Conservation (phyloP, 768 basidiomycete genomes). For the Exidia glandulosa region DNA sequence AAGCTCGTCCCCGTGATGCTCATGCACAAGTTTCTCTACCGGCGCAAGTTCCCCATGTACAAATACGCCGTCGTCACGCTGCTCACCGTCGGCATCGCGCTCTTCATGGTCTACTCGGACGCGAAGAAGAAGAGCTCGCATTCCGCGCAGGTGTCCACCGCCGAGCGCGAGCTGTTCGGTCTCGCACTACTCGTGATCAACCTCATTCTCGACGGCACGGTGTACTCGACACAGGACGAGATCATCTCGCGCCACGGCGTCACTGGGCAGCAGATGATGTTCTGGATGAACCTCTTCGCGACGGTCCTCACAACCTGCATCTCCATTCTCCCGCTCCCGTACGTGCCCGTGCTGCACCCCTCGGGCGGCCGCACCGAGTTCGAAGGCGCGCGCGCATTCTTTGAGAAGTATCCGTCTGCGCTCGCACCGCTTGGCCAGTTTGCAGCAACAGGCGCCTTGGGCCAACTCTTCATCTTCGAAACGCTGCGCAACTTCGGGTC, state of each 20-base stretch:
- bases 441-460: constrained; percentile 82
- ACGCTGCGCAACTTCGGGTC: constrained; percentile 87
- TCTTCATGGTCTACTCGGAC: constrained; percentile 85
- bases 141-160: constrained; percentile 24
- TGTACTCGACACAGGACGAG: constrained; percentile 95
- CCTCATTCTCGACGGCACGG: constrained; percentile 82
- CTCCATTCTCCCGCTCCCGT: constrained; percentile 61
- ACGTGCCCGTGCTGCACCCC: constrained; percentile 76
- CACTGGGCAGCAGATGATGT: constrained; percentile 98
- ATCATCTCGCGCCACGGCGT: constrained; percentile 69
- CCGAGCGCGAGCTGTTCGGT: constrained; percentile 45
- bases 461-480: constrained; percentile 97
- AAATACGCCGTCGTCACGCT: constrained; percentile 93
- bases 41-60: constrained; percentile 82
- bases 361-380: constrained; percentile 55
- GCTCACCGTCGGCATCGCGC: constrained; percentile 82
- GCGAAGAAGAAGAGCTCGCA: constrained; percentile 32
- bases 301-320: constrained; percentile 62
- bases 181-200: constrained; percentile 72
- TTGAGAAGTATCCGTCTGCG: constrained; percentile 66
- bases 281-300: constrained; percentile 89
- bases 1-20: constrained; percentile 98
- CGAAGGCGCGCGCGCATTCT: constrained; percentile 55
- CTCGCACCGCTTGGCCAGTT: constrained; percentile 69
- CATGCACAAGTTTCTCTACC: constrained; percentile 93